Conservation (phyloP, 176 grass and related monocot genomes). For the Oryza coarctata region DNA sequence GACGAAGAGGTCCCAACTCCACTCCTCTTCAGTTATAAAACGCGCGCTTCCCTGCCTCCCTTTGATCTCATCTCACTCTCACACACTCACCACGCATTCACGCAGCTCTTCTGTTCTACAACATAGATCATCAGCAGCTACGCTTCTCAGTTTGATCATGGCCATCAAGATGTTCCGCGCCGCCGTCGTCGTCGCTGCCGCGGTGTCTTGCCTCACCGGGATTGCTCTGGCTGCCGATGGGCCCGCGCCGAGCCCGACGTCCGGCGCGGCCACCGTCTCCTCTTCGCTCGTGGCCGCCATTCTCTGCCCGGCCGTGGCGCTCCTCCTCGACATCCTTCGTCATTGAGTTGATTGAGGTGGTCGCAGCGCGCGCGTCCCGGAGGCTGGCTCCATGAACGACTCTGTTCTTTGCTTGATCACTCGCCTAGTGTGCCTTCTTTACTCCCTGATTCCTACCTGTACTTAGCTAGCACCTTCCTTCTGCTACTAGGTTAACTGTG, state of each 20-base stretch:
- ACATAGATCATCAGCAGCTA: background rate
- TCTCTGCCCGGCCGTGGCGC: conserved; percentile 59
- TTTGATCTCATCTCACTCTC: background rate
- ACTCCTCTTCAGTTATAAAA: conserved; percentile 36
- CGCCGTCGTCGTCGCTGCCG: conserved; percentile 29
- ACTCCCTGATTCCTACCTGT: conserved; percentile 1
- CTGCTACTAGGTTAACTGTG: background rate
- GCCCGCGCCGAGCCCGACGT: conserved; percentile 75
- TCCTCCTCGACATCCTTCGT: conserved; percentile 53
- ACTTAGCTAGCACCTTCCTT: background rate
- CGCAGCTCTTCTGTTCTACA: background rate
- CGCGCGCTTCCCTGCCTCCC: background rate
- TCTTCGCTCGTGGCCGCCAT: conserved; percentile 44
- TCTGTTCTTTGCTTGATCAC: background rate
- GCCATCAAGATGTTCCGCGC: conserved; percentile 32
- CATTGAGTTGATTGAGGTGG: conserved; percentile 31
- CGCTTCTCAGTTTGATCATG: conserved; percentile 14
- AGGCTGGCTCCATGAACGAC: background rate
- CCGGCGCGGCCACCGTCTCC: conserved; percentile 35
- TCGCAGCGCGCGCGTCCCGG: background rate
- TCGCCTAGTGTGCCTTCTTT: background rate
- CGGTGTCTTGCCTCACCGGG: conserved; percentile 38
- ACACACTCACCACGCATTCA: background rate
- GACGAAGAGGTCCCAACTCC: conserved; percentile 9
- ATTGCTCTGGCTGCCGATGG: conserved; percentile 52